Evolutionary conservation across 148 eudicot species (phyloP).

Genomic region (Chenopodium formosanum): DNA sequence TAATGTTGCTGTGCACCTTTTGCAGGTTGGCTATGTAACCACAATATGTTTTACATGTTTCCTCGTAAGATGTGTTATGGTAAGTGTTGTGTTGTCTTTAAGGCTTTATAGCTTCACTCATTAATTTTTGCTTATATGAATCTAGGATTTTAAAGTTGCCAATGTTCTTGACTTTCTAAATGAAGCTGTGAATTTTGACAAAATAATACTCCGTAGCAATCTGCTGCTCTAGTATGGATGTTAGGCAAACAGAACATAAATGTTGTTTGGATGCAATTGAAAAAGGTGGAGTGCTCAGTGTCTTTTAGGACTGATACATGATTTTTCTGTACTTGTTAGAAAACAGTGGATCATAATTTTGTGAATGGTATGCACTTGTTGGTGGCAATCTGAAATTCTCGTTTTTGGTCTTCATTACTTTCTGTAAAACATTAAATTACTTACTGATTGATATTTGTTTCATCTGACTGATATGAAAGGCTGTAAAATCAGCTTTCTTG

Average conservation of each 20-base stretch:
- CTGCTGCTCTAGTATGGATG: not conserved
- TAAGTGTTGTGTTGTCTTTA: constrained; percentile 34
- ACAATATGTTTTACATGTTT: constrained; percentile 88
- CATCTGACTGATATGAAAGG: not conserved
- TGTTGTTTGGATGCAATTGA: not conserved
- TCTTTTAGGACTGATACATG: not conserved
- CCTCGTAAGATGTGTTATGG: constrained; percentile 90
- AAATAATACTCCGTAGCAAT: not conserved
- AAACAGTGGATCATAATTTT: not conserved
- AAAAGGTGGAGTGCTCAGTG: not conserved
- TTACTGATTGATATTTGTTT: not conserved
- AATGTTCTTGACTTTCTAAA: not conserved
- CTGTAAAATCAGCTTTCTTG: not conserved
- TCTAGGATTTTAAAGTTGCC: not conserved
- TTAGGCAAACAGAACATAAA: constrained; percentile 4
- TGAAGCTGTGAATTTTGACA: not conserved
- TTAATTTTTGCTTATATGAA: not conserved
- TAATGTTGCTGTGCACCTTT: not conserved
- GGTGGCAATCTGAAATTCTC: not conserved
- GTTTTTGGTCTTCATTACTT: not conserved
- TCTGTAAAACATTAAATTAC: not conserved
- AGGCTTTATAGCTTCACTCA: too few species aligned
- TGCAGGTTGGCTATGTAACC: constrained; percentile 78
- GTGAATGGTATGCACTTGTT: not conserved
- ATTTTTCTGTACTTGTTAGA: not conserved